These are phyloP conservation scores for Aciculosporium take DNA, from an alignment of 2,329 filamentous ascomycete genomes.

Conservation along the genomic window DNA sequence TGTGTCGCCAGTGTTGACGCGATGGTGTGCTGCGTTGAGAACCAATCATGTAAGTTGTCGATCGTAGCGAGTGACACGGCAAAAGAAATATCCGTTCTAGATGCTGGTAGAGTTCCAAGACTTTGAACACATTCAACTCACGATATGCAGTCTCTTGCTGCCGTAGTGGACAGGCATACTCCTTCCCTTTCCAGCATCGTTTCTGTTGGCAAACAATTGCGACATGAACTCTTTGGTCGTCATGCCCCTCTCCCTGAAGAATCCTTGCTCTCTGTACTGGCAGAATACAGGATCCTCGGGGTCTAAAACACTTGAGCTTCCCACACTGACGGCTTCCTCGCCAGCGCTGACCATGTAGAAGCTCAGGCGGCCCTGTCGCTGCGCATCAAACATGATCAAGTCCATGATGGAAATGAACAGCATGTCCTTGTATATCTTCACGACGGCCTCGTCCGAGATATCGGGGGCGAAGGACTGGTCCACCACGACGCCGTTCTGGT, in stretches of 20 bases:
- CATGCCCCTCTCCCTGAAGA: conserved; percentile 82
- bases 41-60: background rate
- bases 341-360: conserved; percentile 98
- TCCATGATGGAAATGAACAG: conserved; percentile 73
- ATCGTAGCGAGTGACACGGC: background rate
- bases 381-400: conserved; percentile 93
- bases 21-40: conserved; percentile 54
- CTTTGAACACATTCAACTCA: conserved; percentile 27
- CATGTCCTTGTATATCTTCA: conserved; percentile 53
- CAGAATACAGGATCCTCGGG: conserved; percentile 82
- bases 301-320: conserved; percentile 70
- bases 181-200: conserved; percentile 66
- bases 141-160: conserved; percentile 68
- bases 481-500: conserved; percentile 74
- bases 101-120: background rate
- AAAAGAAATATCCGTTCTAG: background rate
- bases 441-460: conserved; percentile 47
- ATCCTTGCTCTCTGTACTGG: conserved; percentile 87
- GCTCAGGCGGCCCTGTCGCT: conserved; percentile 80
- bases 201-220: conserved; percentile 77
- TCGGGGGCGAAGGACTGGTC: conserved; percentile 57
- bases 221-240: conserved; percentile 84
- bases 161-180: conserved; percentile 99
- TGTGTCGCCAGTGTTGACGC: conserved; percentile 75
- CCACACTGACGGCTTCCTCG: conserved; percentile 87